These are phyloP conservation scores for Solanum boliviense DNA, from an alignment of 257 asterid species.

Conservation along the genomic window DNA sequence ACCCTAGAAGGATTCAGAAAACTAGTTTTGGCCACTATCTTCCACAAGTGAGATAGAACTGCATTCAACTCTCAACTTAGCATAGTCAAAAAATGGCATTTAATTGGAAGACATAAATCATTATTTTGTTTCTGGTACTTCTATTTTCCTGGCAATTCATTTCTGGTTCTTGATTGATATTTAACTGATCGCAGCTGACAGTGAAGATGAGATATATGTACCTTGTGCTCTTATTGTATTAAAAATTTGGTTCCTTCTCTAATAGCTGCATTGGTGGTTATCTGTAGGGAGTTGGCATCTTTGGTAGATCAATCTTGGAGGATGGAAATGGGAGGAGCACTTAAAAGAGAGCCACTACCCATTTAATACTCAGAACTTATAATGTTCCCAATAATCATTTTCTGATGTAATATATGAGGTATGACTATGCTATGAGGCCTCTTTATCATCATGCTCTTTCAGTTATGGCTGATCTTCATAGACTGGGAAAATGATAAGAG, in stretches of 20 bases:
- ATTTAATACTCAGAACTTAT: slow-evolving; percentile 12
- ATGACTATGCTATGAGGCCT: not conserved
- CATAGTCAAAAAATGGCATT: not conserved
- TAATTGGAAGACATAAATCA: not conserved
- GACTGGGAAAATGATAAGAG: not conserved
- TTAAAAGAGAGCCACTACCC: slow-evolving; percentile 39
- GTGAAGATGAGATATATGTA: not conserved
- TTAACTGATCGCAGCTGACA: not conserved
- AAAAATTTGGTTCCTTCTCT: not conserved
- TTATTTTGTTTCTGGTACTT: not conserved
- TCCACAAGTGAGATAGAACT: not conserved
- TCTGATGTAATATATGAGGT: slow-evolving; percentile 25
- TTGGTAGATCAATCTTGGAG: slow-evolving; percentile 87
- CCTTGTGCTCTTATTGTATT: not conserved
- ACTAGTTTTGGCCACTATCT: not conserved
- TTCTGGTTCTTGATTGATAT: not conserved
- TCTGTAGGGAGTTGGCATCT: slow-evolving; percentile 68
- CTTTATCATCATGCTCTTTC: not conserved
- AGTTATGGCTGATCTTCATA: not conserved
- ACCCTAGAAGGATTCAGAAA: not conserved
- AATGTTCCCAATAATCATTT: slow-evolving; percentile 12
- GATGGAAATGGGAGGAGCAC: slow-evolving; percentile 88
- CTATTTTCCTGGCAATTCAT: not conserved
- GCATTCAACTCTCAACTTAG: not conserved
- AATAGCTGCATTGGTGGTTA: slow-evolving; percentile 7